Evolutionary conservation across 1,284 basidiomycete genomes (phyloP).

Genomic region (Mycena sp.): DNA sequence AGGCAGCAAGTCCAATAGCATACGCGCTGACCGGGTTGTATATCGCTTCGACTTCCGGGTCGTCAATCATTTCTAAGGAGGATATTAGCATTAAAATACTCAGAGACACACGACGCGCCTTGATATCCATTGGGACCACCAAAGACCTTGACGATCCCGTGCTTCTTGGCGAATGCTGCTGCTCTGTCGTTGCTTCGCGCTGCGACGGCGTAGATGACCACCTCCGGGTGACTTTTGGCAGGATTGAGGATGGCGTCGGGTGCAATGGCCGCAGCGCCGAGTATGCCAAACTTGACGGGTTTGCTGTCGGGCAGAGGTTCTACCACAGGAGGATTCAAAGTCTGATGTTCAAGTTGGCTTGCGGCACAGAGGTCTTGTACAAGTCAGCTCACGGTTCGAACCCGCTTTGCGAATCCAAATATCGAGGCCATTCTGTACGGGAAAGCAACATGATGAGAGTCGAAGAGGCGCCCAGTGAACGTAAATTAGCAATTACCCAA

Average conservation of each 20-base stretch:
- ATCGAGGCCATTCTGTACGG: conserved; percentile 19
- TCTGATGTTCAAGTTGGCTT: not conserved
- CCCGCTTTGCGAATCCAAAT: conserved; percentile 1
- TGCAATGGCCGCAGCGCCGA: conserved; percentile 74
- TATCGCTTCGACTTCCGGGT: conserved; percentile 66
- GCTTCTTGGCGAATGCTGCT: conserved; percentile 62
- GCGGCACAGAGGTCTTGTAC: not conserved
- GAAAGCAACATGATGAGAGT: no score
- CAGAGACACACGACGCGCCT: conserved; percentile 43
- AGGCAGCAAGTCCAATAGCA: conserved; percentile 21
- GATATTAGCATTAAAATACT: not conserved
- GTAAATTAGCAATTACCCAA: no score
- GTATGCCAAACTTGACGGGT: conserved; percentile 64
- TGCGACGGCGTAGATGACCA: conserved; percentile 67
- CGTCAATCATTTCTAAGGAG: conserved; percentile 62
- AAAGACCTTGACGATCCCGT: conserved; percentile 65
- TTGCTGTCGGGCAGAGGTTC: conserved; percentile 28
- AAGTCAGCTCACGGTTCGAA: not conserved
- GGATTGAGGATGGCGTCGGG: conserved; percentile 65
- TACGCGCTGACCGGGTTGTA: conserved; percentile 64
- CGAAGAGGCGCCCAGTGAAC: no score
- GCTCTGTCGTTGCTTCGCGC: conserved; percentile 65
- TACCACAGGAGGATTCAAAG: conserved; percentile 16
- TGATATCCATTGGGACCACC: conserved; percentile 62
- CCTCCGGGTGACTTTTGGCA: conserved; percentile 65